A percentile compares a stretch with the other conserved stretches of the same genome.
Conservation (phyloP, 768 basidiomycete genomes). For the Pleurotus cornucopiae region DNA sequence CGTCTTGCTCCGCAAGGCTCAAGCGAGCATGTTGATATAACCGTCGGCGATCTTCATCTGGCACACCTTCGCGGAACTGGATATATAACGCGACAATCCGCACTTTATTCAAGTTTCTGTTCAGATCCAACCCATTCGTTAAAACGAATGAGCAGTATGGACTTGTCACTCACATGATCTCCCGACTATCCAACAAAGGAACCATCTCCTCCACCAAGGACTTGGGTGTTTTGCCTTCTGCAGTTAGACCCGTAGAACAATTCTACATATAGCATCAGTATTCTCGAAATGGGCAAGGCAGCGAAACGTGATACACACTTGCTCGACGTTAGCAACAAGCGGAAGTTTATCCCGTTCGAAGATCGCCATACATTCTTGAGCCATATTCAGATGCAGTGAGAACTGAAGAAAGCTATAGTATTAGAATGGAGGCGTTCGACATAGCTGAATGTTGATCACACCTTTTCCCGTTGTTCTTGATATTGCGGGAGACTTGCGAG, state of each 20-base stretch:
- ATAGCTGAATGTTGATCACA: slow-evolving; percentile 26
- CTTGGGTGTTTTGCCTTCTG: slow-evolving; percentile 94
- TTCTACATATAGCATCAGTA: slow-evolving; percentile 42
- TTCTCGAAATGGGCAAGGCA: slow-evolving; percentile 13
- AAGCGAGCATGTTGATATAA: slow-evolving; percentile 94
- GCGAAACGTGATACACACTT: slow-evolving; percentile 39
- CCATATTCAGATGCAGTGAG: slow-evolving; percentile 95
- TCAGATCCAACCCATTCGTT: neutral
- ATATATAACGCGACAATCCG: slow-evolving; percentile 96
- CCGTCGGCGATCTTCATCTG: slow-evolving; percentile 94
- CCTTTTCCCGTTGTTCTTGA: slow-evolving; percentile 94
- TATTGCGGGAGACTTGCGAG: slow-evolving; percentile 91
- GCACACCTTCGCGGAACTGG: slow-evolving; percentile 91
- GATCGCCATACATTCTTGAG: slow-evolving; percentile 92
- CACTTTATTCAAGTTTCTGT: slow-evolving; percentile 87
- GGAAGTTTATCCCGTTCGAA: slow-evolving; percentile 88
- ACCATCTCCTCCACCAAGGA: slow-evolving; percentile 98
- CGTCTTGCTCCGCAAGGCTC: slow-evolving; percentile 86
- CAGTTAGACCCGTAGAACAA: slow-evolving; percentile 88
- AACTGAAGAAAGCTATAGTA: slow-evolving; percentile 47
- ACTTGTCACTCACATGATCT: slow-evolving; percentile 35
- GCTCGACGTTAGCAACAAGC: slow-evolving; percentile 83
- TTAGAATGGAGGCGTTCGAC: too few species aligned
- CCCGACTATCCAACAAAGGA: slow-evolving; percentile 83
- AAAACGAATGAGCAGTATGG: neutral